These are phyloP conservation scores for Diplodia intermedia DNA, from an alignment of 2,329 filamentous ascomycete genomes.

Conservation along the genomic window DNA sequence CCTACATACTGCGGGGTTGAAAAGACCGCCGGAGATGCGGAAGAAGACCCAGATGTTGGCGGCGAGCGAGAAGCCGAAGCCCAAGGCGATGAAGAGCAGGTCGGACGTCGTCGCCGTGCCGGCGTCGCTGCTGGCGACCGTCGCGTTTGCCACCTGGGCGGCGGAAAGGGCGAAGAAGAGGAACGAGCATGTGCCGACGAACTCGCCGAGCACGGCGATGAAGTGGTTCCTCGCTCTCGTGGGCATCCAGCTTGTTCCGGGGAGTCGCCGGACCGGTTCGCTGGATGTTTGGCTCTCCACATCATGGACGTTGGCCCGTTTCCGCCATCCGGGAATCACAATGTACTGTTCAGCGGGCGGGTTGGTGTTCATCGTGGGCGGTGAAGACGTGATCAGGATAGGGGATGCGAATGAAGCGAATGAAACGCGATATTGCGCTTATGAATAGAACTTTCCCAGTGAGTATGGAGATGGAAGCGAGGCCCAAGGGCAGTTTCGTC, in stretches of 20 bases:
- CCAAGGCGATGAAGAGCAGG: slow-evolving; percentile 49
- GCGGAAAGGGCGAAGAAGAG: slow-evolving; percentile 51
- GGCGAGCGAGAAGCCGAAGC: slow-evolving; percentile 49
- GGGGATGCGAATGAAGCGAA: background rate
- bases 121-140: slow-evolving; percentile 36
- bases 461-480: background rate
- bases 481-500: too few relatives aligned
- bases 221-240: slow-evolving; percentile 53
- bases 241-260: slow-evolving; percentile 52
- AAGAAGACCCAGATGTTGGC: slow-evolving; percentile 53
- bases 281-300: slow-evolving; percentile 47
- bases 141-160: slow-evolving; percentile 52
- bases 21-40: slow-evolving; percentile 48
- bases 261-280: slow-evolving; percentile 46
- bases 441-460: background rate
- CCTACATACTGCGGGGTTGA: slow-evolving; percentile 52
- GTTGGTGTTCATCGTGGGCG: slow-evolving; percentile 49
- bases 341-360: slow-evolving; percentile 45
- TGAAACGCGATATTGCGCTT: background rate
- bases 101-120: slow-evolving; percentile 44
- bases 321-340: slow-evolving; percentile 49
- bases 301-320: slow-evolving; percentile 36
- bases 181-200: slow-evolving; percentile 51
- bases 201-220: slow-evolving; percentile 55
- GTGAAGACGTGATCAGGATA: background rate